These are phyloP conservation scores for Amanita muscaria DNA, from an alignment of 768 basidiomycete genomes.

Conservation along the genomic window DNA sequence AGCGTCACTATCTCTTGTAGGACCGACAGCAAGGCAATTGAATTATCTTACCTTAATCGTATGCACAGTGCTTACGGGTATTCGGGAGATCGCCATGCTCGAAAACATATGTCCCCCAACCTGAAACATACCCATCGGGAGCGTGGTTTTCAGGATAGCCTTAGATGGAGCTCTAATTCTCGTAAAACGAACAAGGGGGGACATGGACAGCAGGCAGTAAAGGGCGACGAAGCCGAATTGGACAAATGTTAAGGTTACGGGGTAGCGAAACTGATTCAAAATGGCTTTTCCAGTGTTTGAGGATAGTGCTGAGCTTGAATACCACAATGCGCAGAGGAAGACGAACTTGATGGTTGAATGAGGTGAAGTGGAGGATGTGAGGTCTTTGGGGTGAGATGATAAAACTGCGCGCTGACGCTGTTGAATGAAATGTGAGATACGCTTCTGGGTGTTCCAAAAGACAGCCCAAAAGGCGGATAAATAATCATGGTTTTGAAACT, in stretches of 20 bases:
- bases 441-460: not conserved
- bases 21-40: slow-evolving; percentile 14
- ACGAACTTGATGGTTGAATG: slow-evolving; percentile 48
- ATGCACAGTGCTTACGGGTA: slow-evolving; percentile 96
- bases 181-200: slow-evolving; percentile 58
- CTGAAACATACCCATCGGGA: slow-evolving; percentile 97
- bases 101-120: slow-evolving; percentile 98
- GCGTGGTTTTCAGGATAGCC: slow-evolving; percentile 65
- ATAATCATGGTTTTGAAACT: not conserved
- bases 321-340: slow-evolving; percentile 85
- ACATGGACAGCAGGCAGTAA: slow-evolving; percentile 83
- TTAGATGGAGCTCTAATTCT: slow-evolving; percentile 62
- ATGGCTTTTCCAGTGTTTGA: slow-evolving; percentile 97
- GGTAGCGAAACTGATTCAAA: slow-evolving; percentile 86
- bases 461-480: not conserved
- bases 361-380: not conserved
- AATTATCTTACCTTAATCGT: slow-evolving; percentile 99
- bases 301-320: slow-evolving; percentile 84
- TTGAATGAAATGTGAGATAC: not conserved
- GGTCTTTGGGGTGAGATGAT: slow-evolving; percentile 1
- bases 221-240: slow-evolving; percentile 92
- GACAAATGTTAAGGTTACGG: slow-evolving; percentile 93
- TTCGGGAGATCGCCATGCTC: slow-evolving; percentile 92
- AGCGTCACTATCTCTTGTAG: not conserved
- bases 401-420: not conserved